These are phyloP conservation scores for Leishmania martiniquensis DNA, from an alignment of 208 protist genomes.

Conservation along the genomic window DNA sequence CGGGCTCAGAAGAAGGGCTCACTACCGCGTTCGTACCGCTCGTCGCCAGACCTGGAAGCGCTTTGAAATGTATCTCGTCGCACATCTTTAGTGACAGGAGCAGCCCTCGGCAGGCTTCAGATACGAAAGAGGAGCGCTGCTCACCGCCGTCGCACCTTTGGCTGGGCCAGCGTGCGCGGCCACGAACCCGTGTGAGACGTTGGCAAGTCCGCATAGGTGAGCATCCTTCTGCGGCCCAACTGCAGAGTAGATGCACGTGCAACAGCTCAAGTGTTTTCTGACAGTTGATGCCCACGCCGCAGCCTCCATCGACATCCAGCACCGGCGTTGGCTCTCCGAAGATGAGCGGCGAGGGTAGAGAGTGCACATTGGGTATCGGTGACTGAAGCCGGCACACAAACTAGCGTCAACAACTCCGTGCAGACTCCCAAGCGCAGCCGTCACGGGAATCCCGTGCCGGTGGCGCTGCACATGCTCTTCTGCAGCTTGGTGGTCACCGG, in stretches of 20 bases:
- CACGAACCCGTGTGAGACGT: too few relatives aligned
- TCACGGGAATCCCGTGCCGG: conserved; percentile 8
- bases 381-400: not conserved
- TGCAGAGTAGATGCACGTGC: not conserved
- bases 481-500: not conserved
- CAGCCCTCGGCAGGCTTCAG: too few relatives aligned
- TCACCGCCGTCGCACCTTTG: too few relatives aligned
- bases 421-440: conserved; percentile 9
- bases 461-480: not conserved
- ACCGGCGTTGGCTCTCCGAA: conserved; percentile 20
- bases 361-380: not conserved
- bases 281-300: conserved; percentile 43
- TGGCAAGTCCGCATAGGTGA: too few relatives aligned
- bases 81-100: too few relatives aligned
- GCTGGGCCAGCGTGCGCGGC: too few relatives aligned
- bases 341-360: not conserved
- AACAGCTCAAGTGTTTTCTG: conserved; percentile 51
- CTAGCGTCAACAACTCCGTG: conserved; percentile 10
- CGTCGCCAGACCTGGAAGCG: too few relatives aligned
- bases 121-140: too few relatives aligned
- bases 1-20: too few relatives aligned
- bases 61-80: too few relatives aligned
- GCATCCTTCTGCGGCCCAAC: too few relatives aligned
- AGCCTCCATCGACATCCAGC: conserved; percentile 43
- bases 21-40: too few relatives aligned